Evolutionary conservation across 1,284 basidiomycete species (phyloP).

Genomic region (Trichosporon faecale): DNA sequence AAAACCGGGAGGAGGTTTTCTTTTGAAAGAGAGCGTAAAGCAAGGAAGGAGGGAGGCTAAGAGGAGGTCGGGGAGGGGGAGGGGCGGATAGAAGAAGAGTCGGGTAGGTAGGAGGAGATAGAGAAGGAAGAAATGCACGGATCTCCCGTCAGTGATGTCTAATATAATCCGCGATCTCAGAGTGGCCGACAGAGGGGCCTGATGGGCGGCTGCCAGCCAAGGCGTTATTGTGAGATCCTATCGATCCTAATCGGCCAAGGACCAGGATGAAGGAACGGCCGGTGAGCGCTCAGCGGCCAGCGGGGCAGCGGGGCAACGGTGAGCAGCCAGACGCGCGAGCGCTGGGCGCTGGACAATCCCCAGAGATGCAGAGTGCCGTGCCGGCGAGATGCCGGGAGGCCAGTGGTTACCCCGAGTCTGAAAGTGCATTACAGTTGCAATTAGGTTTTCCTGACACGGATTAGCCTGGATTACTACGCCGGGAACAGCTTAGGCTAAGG

Average conservation of each 20-base stretch:
- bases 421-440: neutral
- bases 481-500: neutral
- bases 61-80: slow-evolving; percentile 1
- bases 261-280: slow-evolving; percentile 1
- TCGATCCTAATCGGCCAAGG: slow-evolving; percentile 4
- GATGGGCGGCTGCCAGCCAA: neutral
- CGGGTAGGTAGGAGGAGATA: slow-evolving; percentile 6
- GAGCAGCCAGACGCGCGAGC: neutral
- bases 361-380: neutral
- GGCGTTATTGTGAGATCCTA: neutral
- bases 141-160: neutral
- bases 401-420: neutral
- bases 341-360: neutral
- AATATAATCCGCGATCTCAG: neutral
- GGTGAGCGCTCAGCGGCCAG: neutral
- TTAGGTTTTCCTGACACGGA: slow-evolving; percentile 1
- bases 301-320: neutral
- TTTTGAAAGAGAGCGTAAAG: slow-evolving; percentile 9
- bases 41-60: neutral
- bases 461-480: neutral
- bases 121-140: slow-evolving; percentile 8
- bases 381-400: neutral
- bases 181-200: neutral
- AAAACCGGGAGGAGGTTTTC: slow-evolving; percentile 3
- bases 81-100: slow-evolving; percentile 3